phyloP scores from a whole-genome alignment of 352 stramenopile genomes.

The Phytopythium vexans region DNA sequence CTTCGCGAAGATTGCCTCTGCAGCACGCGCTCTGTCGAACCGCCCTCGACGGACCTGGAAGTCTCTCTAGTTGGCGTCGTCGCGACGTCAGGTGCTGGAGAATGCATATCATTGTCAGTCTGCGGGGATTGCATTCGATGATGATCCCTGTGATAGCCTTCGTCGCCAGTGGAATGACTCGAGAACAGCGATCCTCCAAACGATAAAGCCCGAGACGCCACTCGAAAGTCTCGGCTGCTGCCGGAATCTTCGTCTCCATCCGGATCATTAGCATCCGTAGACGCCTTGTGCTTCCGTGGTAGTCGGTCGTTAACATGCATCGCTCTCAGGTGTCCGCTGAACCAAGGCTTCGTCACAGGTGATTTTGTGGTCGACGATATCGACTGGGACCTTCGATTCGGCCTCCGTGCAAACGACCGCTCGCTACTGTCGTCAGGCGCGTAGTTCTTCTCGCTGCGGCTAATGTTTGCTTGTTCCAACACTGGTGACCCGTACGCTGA shows the following conservation, averaged over 20 bases:
- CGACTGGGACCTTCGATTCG: constrained; percentile 11
- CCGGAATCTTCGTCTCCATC: constrained; percentile 19
- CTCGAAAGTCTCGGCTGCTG: constrained; percentile 15
- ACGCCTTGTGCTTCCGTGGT: constrained; percentile 44
- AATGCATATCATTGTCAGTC: no score
- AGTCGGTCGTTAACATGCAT: constrained; percentile 68
- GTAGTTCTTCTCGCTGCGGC: not conserved
- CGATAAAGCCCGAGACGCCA: not conserved
- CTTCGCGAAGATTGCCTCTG: constrained; percentile 20
- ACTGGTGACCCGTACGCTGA: constrained; percentile 1
- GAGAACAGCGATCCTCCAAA: not conserved
- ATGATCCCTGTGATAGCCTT: not conserved
- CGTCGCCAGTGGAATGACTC: not conserved
- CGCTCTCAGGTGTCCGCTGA: constrained; percentile 62
- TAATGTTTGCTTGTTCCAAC: not conserved
- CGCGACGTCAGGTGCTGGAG: no score
- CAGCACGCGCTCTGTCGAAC: constrained; percentile 2
- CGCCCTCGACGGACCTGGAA: not conserved
- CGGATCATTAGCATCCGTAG: constrained; percentile 12
- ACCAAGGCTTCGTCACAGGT: constrained; percentile 40
- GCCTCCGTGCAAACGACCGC: not conserved
- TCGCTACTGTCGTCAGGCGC: constrained; percentile 1
- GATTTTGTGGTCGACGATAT: constrained; percentile 20
- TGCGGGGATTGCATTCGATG: not conserved
- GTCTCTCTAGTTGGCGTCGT: no score